Conservation (phyloP, 2,329 filamentous ascomycete genomes). For the Dactylellina leptospora region DNA sequence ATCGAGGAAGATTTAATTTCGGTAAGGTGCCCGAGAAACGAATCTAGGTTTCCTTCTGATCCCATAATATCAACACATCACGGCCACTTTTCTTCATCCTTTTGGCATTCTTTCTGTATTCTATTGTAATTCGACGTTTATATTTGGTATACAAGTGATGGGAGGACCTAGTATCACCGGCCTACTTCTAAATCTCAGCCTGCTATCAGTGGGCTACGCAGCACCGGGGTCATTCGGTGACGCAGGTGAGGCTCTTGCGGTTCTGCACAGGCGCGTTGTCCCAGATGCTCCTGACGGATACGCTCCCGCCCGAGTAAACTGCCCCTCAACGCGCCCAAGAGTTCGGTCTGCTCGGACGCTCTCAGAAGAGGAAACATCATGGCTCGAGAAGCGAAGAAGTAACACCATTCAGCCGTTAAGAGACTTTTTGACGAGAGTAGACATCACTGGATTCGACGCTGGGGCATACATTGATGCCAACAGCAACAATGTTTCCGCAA, state of each 20-base stretch:
- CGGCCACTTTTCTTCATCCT: constrained; percentile 18
- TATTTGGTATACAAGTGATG: constrained; percentile 11
- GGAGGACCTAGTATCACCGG: constrained; percentile 20
- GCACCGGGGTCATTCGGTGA: constrained; percentile 5
- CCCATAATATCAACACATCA: not conserved
- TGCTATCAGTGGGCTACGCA: constrained; percentile 25
- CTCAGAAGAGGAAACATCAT: constrained; percentile 72
- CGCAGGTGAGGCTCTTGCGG: constrained; percentile 9
- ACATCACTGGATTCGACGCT: constrained; percentile 79
- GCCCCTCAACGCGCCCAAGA: constrained; percentile 40
- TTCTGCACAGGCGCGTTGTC: constrained; percentile 33
- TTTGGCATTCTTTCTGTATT: constrained; percentile 8
- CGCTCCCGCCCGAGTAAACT: constrained; percentile 37
- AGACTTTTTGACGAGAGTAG: constrained; percentile 75
- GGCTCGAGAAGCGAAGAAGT: constrained; percentile 75
- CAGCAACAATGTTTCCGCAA: constrained; percentile 65
- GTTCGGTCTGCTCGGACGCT: constrained; percentile 32
- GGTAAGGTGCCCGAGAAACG: constrained; percentile 5
- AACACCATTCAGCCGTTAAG: constrained; percentile 78
- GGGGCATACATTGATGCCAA: constrained; percentile 74
- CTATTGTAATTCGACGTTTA: constrained; percentile 9
- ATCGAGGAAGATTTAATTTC: constrained; percentile 34
- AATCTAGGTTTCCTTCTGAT: not conserved
- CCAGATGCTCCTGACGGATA: constrained; percentile 42
- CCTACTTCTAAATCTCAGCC: constrained; percentile 28